phyloP scores from a whole-genome alignment of 1,284 basidiomycete species.

The Cutaneotrichosporon dermatis region DNA sequence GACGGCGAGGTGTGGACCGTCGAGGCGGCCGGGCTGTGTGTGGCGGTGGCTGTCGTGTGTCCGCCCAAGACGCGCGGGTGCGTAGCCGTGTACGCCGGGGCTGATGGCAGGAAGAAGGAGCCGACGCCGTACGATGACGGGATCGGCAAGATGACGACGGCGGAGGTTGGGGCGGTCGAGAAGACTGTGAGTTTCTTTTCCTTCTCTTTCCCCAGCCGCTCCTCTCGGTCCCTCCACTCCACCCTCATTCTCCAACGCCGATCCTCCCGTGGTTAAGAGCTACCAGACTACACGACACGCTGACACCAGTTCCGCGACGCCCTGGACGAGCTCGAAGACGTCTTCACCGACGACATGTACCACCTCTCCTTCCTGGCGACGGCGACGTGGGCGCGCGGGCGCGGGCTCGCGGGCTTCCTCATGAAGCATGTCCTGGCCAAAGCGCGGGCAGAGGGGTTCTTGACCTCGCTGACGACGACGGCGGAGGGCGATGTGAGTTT shows the following conservation, averaged over 20 bases:
- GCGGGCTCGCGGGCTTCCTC: neutral
- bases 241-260: no score
- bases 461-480: constrained; percentile 2
- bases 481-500: constrained; percentile 3
- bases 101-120: neutral
- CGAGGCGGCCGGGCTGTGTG: neutral
- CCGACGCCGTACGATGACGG: constrained; percentile 8
- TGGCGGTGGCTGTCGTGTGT: neutral
- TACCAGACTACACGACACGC: neutral
- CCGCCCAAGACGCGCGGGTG: neutral
- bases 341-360: constrained; percentile 1
- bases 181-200: neutral
- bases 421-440: neutral
- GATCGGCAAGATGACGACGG: neutral
- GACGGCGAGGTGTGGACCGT: neutral
- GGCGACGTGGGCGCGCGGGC: constrained; percentile 3
- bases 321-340: constrained; percentile 2
- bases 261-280: no score
- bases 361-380: constrained; percentile 8
- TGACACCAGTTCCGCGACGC: constrained; percentile 2
- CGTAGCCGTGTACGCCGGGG: no score
- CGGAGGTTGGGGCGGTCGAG: neutral
- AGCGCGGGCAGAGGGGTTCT: neutral
- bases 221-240: no score
- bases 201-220: no score